Base-by-base conservation (phyloP, 257 asterid genomes). In the Capsicum chinense region DNA sequence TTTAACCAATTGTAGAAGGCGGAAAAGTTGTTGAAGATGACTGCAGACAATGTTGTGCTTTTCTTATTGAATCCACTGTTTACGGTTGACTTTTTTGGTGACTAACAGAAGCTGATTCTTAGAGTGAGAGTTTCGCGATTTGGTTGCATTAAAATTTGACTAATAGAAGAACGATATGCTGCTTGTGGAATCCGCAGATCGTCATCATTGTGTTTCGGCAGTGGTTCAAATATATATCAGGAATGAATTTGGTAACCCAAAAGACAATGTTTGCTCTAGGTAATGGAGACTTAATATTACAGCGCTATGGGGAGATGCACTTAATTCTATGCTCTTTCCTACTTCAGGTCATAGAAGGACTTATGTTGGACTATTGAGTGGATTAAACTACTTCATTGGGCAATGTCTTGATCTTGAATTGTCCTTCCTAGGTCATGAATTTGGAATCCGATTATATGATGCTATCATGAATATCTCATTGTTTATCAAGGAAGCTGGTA, bases 281-380 rank as follows among this genome's bases (percentile, higher is more conserved):
- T 19, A 73, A 48, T 73, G 33, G 58, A 73, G 42, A 73, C 80
- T 73, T 73, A 73, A 19, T 48, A 21, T 50, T 19, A n/a, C 3
- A 44, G 11, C 80, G n/a, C 17, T 47, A 71, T n/a, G 58, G 58
- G 80, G 60, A 47, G 19, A 26, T 73, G 80, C 80, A 73, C 44
- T 50, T 73, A 11, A 19, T 73, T 48, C 37, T 19, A 48, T 48
- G 15, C 48, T 1, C n/a, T 11, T 73, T 48, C 60, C 42, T 73
- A 12, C 60, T 73, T 73, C 3, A 48, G 80, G 60, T 47, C n/a
- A 73, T 73, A 11, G 59, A 73, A 73, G 59, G 58, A 73, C 17
- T n/a, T 73, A 5, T 73, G 17, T 73, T n/a, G 58, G 11, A 52
- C 42, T 1, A 47, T 50, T 50, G n/a, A 48, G 10, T 73, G 60